A percentile compares a stretch with the other conserved stretches of the same genome.
phyloP scores from a whole-genome alignment of 768 basidiomycete species.

The Rubroboletus pulcherrimus region DNA sequence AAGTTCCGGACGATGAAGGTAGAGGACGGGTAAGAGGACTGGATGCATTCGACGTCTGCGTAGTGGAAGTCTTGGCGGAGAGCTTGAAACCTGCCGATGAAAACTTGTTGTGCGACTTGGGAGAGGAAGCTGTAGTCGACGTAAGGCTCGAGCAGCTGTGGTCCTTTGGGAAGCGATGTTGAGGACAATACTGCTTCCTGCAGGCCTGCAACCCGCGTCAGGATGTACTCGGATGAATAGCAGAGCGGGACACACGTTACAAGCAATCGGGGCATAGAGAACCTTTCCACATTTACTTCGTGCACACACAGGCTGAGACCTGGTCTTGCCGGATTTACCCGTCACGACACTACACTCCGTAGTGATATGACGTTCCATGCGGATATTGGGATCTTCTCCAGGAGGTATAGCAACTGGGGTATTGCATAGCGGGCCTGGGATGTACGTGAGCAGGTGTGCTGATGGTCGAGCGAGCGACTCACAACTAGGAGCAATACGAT shows the following conservation, averaged over 20 bases:
- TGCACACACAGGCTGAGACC: slow-evolving; percentile 56
- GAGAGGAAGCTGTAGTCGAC: slow-evolving; percentile 10
- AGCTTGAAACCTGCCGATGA: slow-evolving; percentile 7
- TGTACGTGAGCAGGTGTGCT: neutral
- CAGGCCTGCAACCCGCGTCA: slow-evolving; percentile 51
- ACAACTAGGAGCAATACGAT: slow-evolving; percentile 79
- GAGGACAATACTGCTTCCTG: slow-evolving; percentile 65
- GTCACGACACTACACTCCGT: slow-evolving; percentile 67
- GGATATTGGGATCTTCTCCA: slow-evolving; percentile 75
- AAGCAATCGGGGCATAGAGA: slow-evolving; percentile 69
- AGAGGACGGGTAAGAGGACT: neutral
- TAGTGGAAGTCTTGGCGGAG: neutral
- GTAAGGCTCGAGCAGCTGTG: slow-evolving; percentile 49
- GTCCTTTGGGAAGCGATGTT: slow-evolving; percentile 75
- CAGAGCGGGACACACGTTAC: slow-evolving; percentile 51
- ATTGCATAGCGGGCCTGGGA: slow-evolving; percentile 71
- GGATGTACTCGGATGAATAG: neutral
- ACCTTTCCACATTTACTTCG: slow-evolving; percentile 65
- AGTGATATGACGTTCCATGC: slow-evolving; percentile 74
- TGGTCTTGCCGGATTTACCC: slow-evolving; percentile 48
- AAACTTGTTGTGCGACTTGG: slow-evolving; percentile 7
- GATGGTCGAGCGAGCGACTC: slow-evolving; percentile 20
- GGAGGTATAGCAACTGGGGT: slow-evolving; percentile 70
- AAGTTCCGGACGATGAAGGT: slow-evolving; percentile 8
- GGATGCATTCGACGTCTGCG: slow-evolving; percentile 6